Percentiles rank a stretch among this genome's conserved stretches.
Evolutionary conservation across 345 rosid species (phyloP).

Genomic region (Lenwebbia sp.): DNA sequence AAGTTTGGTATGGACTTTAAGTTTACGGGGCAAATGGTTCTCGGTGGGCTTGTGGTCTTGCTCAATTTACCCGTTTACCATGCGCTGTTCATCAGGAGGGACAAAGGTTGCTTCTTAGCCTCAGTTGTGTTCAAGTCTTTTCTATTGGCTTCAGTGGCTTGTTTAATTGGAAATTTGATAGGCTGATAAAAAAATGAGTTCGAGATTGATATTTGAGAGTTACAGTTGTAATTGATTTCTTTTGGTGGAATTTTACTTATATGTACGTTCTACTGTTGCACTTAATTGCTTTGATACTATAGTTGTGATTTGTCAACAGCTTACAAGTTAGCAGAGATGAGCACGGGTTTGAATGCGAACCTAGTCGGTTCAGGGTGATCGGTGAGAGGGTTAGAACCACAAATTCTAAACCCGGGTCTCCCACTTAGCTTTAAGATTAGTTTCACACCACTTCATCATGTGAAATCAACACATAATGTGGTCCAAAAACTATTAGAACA

Average conservation of each 20-base stretch:
- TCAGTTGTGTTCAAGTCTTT: conserved; percentile 15
- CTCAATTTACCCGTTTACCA: conserved; percentile 17
- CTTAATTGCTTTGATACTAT: neutral
- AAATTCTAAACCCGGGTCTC: neutral
- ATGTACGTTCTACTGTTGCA: neutral
- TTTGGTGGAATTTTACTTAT: neutral
- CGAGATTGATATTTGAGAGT: neutral
- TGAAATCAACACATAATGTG: neutral
- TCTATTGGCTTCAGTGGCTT: conserved; percentile 18
- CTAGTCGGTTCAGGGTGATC: neutral
- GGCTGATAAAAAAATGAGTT: neutral
- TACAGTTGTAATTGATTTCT: neutral
- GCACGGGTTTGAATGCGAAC: neutral
- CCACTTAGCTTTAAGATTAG: too few species aligned
- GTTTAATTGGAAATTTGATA: neutral
- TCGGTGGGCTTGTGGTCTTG: conserved; percentile 16
- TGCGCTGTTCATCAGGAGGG: conserved; percentile 21
- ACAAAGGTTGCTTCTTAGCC: conserved; percentile 14
- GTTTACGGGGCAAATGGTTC: conserved; percentile 4
- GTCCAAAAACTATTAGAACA: neutral
- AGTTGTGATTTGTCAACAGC: neutral
- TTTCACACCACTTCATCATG: neutral
- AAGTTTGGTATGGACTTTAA: neutral
- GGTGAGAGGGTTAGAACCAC: neutral
- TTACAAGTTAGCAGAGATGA: neutral